Percentiles rank a stretch among this genome's conserved stretches.
phyloP scores from a whole-genome alignment of 768 basidiomycete species.

The Psilocybe sp. region DNA sequence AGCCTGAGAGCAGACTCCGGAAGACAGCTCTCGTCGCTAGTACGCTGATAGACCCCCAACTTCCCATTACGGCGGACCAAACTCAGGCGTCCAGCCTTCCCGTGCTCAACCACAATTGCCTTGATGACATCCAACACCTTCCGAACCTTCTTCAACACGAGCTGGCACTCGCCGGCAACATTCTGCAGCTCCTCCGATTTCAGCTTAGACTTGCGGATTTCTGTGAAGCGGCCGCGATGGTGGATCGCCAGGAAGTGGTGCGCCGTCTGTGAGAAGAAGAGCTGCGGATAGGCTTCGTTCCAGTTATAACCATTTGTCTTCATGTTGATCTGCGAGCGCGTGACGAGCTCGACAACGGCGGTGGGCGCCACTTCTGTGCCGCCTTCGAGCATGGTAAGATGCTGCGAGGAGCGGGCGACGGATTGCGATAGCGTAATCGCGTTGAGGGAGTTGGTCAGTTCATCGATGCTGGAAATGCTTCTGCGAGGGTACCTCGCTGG shows the following conservation, averaged over 20 bases:
- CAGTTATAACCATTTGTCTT: constrained; percentile 39
- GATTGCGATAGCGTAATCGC: constrained; percentile 25
- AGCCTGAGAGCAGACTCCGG: constrained; percentile 39
- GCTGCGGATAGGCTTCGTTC: constrained; percentile 60
- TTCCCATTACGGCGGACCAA: constrained; percentile 48
- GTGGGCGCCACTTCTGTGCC: constrained; percentile 38
- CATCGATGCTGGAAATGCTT: constrained; percentile 29
- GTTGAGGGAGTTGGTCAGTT: constrained; percentile 31
- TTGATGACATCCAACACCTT: constrained; percentile 42
- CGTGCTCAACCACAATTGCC: constrained; percentile 47
- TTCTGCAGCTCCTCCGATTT: constrained; percentile 31
- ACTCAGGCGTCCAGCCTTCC: constrained; percentile 49
- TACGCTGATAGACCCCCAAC: constrained; percentile 51
- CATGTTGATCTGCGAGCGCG: constrained; percentile 32
- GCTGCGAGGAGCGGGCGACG: constrained; percentile 10
- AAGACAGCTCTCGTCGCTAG: constrained; percentile 36
- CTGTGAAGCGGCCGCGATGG: constrained; percentile 47
- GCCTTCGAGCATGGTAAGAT: constrained; percentile 27
- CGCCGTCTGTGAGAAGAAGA: constrained; percentile 67
- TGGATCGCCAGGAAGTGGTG: constrained; percentile 62
- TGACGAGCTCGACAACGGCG: constrained; percentile 44
- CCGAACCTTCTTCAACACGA: constrained; percentile 34
- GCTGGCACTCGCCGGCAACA: constrained; percentile 29
- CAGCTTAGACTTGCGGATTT: constrained; percentile 46
- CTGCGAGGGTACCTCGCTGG: constrained; percentile 21